These are phyloP conservation scores for Barnettozyma californica DNA, from an alignment of 805 yeast species.

Conservation along the genomic window DNA sequence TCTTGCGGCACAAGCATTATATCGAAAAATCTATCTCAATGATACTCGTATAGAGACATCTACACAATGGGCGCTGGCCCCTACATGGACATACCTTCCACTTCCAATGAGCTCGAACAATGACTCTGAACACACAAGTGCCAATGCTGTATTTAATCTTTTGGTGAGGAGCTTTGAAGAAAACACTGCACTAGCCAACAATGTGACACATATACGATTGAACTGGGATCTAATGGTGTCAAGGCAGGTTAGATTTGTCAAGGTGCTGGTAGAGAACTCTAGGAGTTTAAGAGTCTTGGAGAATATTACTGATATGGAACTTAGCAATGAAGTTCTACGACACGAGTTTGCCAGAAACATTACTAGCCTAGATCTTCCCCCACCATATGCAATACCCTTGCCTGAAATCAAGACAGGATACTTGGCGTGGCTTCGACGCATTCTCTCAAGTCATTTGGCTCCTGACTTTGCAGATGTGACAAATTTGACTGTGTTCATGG, in stretches of 20 bases:
- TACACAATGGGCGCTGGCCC: conserved; percentile 30
- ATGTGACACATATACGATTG: conserved; percentile 34
- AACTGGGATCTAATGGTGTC: conserved; percentile 37
- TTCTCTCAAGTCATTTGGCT: conserved; percentile 21
- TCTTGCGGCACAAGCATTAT: conserved; percentile 29
- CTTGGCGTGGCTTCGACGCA: conserved; percentile 22
- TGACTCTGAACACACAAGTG: conserved; percentile 22
- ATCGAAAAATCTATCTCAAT: conserved; percentile 34
- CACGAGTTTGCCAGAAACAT: conserved; percentile 23
- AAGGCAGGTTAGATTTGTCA: conserved; percentile 28
- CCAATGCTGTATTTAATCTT: conserved; percentile 26
- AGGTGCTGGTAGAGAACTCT: conserved; percentile 25
- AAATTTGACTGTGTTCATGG: conserved; percentile 31
- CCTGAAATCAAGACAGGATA: conserved; percentile 25
- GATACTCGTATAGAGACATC: conserved; percentile 36
- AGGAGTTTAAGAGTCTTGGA: conserved; percentile 31
- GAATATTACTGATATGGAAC: conserved; percentile 35
- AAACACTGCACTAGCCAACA: conserved; percentile 19
- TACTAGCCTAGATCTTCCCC: conserved; percentile 20
- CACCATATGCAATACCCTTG: conserved; percentile 33
- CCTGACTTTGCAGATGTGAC: conserved; percentile 24
- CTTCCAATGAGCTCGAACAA: conserved; percentile 1
- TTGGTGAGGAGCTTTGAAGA: conserved; percentile 26
- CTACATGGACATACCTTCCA: conserved; percentile 34
- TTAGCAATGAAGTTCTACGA: conserved; percentile 30